Evolutionary conservation across 768 basidiomycete genomes (phyloP).

Genomic region (Tylopilus plumbeoviolaceoides): DNA sequence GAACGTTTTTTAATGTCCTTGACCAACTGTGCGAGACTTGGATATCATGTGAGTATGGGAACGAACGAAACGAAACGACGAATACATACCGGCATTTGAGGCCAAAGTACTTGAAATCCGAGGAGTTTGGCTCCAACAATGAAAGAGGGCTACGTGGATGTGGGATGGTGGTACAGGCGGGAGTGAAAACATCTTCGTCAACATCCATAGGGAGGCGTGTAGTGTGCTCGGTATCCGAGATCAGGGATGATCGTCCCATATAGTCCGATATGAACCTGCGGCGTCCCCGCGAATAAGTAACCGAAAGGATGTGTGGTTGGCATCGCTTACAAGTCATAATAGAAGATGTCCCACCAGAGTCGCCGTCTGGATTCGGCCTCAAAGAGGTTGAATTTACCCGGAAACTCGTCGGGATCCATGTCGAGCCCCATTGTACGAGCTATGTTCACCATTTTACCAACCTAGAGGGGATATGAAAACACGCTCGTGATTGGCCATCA

Average conservation of each 20-base stretch:
- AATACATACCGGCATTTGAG: slow-evolving; percentile 55
- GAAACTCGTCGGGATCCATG: slow-evolving; percentile 52
- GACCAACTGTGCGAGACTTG: slow-evolving; percentile 59
- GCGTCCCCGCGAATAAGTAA: slow-evolving; percentile 11
- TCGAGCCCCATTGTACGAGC: slow-evolving; percentile 63
- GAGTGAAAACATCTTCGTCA: slow-evolving; percentile 50
- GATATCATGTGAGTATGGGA: slow-evolving; percentile 3
- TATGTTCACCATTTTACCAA: slow-evolving; percentile 66
- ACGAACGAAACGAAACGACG: background rate
- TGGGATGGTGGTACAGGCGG: slow-evolving; percentile 43
- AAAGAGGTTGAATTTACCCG: slow-evolving; percentile 44
- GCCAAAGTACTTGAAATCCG: slow-evolving; percentile 45
- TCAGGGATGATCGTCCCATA: slow-evolving; percentile 58
- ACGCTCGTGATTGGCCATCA: slow-evolving; percentile 16
- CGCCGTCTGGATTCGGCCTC: slow-evolving; percentile 51
- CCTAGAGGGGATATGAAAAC: slow-evolving; percentile 30
- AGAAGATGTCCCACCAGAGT: slow-evolving; percentile 79
- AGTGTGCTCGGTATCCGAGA: slow-evolving; percentile 51
- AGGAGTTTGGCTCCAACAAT: slow-evolving; percentile 26
- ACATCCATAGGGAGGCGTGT: slow-evolving; percentile 55
- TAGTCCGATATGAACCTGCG: slow-evolving; percentile 66
- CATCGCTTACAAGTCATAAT: slow-evolving; percentile 68
- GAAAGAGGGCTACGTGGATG: slow-evolving; percentile 30
- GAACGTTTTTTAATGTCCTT: slow-evolving; percentile 56
- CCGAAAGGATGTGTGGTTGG: background rate